A percentile compares a stretch with the other conserved stretches of the same genome.
Evolutionary conservation across 352 stramenopile species (phyloP).

Genomic region (Phytophthora pseudosyringae): DNA sequence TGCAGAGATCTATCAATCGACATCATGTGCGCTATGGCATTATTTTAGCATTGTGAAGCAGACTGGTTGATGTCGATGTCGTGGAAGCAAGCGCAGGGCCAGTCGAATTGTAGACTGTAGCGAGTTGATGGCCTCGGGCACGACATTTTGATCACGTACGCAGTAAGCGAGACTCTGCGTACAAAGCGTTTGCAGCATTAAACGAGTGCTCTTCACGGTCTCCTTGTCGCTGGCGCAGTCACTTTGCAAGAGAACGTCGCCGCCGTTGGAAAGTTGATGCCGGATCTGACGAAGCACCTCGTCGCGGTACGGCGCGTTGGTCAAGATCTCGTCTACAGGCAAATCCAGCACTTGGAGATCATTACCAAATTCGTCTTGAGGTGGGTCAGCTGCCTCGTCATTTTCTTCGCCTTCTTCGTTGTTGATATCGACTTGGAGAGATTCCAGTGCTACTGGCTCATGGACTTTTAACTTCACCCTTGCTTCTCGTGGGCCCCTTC

Average conservation of each 20-base stretch:
- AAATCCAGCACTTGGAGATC: slow-evolving; percentile 21
- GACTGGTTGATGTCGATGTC: slow-evolving; percentile 10
- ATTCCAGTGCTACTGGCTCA: neutral
- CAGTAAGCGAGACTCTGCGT: slow-evolving; percentile 57
- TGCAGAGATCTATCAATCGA: no score
- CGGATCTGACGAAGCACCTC: slow-evolving; percentile 47
- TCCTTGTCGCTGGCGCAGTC: slow-evolving; percentile 3
- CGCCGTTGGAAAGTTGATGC: slow-evolving; percentile 37
- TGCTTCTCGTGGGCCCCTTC: slow-evolving; percentile 9
- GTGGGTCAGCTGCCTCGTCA: neutral
- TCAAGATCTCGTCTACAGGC: slow-evolving; percentile 13
- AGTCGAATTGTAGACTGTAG: slow-evolving; percentile 11
- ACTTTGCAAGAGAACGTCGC: slow-evolving; percentile 36
- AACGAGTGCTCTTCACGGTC: slow-evolving; percentile 21
- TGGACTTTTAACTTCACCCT: slow-evolving; percentile 13
- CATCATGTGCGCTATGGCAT: neutral
- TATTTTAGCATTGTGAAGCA: neutral
- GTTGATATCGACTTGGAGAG: neutral
- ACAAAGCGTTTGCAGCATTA: slow-evolving; percentile 65
- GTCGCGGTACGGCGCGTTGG: slow-evolving; percentile 28
- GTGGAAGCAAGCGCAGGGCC: slow-evolving; percentile 21
- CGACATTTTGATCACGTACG: slow-evolving; percentile 46
- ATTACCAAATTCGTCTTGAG: neutral
- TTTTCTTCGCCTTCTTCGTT: slow-evolving; percentile 1
- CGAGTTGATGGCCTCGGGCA: slow-evolving; percentile 21